Conservation (phyloP, 2,329 filamentous ascomycete genomes). For the Lecanoromycetidae sp. region DNA sequence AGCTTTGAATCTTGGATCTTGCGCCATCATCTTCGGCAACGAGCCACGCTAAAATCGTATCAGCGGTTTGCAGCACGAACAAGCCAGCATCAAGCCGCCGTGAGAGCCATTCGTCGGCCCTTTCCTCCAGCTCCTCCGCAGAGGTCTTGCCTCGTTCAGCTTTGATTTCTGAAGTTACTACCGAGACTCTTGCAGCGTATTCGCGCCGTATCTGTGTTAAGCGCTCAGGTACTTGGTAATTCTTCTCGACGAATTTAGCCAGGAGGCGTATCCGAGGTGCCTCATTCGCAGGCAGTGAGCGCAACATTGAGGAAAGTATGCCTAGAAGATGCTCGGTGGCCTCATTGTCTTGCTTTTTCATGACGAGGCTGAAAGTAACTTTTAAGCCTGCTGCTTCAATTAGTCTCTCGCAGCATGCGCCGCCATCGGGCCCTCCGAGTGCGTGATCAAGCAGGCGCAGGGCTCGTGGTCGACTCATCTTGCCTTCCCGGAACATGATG, state of each 20-base stretch:
- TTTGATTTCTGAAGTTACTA: conserved; percentile 52
- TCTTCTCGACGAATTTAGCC: conserved; percentile 90
- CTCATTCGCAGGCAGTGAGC: conserved; percentile 65
- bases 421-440: conserved; percentile 45
- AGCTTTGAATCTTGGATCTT: conserved; percentile 47
- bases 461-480: conserved; percentile 65
- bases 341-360: conserved; percentile 61
- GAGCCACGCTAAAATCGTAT: conserved; percentile 80
- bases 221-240: conserved; percentile 71
- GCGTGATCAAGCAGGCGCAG: conserved; percentile 79
- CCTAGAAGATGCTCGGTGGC: conserved; percentile 69
- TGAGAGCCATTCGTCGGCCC: conserved; percentile 61
- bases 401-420: conserved; percentile 58
- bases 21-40: conserved; percentile 77
- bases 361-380: conserved; percentile 73
- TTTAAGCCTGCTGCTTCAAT: conserved; percentile 79
- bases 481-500: conserved; percentile 84
- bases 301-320: conserved; percentile 72
- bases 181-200: conserved; percentile 51
- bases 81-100: conserved; percentile 71
- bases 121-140: conserved; percentile 48
- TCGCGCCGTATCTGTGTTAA: conserved; percentile 60
- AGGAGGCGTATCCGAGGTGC: conserved; percentile 68
- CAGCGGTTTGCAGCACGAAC: conserved; percentile 69
- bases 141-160: conserved; percentile 43